Percentiles rank a stretch among this genome's conserved stretches.
phyloP scores from a whole-genome alignment of 2,329 filamentous ascomycete species.

The Aspergillus melleus region DNA sequence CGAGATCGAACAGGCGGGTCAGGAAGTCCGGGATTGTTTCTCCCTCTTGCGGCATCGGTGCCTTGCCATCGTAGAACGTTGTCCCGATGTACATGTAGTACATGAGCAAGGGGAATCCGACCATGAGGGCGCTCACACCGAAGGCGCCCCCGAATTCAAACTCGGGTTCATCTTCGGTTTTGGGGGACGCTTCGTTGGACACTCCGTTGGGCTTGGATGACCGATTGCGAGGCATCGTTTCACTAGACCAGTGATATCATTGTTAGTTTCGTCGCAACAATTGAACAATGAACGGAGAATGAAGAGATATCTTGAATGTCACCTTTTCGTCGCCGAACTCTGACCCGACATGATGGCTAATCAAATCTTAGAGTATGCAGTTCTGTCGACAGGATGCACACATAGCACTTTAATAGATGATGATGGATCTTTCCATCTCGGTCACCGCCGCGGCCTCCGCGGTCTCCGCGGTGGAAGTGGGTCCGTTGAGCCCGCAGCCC shows the following conservation, averaged over 20 bases:
- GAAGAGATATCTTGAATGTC: background rate
- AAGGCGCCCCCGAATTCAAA: constrained; percentile 82
- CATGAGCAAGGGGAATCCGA: constrained; percentile 87
- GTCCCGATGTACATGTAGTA: constrained; percentile 99
- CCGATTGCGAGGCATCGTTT: background rate
- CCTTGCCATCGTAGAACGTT: constrained; percentile 81
- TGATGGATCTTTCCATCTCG: no score
- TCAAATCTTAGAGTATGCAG: background rate
- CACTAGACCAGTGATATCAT: background rate
- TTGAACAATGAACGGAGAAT: background rate
- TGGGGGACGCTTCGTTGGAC: background rate
- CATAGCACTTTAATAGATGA: background rate
- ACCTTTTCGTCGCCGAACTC: background rate
- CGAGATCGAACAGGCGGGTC: constrained; percentile 66
- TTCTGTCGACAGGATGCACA: background rate
- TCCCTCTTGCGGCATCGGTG: constrained; percentile 65
- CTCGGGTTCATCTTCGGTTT: background rate
- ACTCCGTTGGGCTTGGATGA: background rate
- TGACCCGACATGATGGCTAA: background rate
- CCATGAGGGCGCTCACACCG: constrained; percentile 79
- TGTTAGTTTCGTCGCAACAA: background rate
- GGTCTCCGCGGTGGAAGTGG: constrained; percentile 1
- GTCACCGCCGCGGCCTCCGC: background rate
- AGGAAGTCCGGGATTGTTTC: constrained; percentile 70
- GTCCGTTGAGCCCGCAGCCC: background rate